Evolutionary conservation across 2,329 filamentous ascomycete genomes (phyloP), one percentile per base, ranked within the genome.

Genomic region (Monosporascus sp.): DNA sequence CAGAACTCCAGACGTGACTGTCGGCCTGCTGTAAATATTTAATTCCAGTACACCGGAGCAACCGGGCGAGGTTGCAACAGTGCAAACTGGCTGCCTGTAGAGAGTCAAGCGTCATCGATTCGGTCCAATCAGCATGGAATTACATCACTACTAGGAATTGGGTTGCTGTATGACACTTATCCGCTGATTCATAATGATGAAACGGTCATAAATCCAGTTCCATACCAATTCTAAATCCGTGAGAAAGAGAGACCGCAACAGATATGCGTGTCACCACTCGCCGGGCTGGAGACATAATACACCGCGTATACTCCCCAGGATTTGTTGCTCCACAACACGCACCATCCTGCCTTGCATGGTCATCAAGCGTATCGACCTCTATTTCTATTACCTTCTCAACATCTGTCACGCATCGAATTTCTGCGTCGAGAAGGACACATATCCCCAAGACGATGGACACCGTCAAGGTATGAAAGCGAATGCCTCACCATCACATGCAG

Each of bases 401-500:
- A 4, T 44, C 46, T 24, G 20, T 40, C 40, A n/a, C 26, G 37
- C 44, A 14, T 20, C 53, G 22, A 45, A 38, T 43, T 37, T 48
- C 9, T 14, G 11, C 31, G 9, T n/a, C 26, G 3, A 11, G 41
- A 48, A n/a, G 24, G 45, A 46, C 45, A 37, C 4, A 44, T 17
- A 55, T 6, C 20, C 27, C 16, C 37, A 52, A 35, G 45, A 19
- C 20, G 31, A 64, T 64, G 58, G 55, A 64, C 0, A 24, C 60
- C 27, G 57, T 61, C 55, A 64, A 58, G 60, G 63, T 61, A 52
- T 20, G 53, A 37, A 26, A 4, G 31, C 19, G 9, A 35, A 35
- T 35, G 9, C 31, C 31, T 35, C 31, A 35, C 31, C 11, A 14
- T 35, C 31, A 35, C 31, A 35, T 35, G 31, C 31, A 35, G 31